Evolutionary conservation across 2,329 filamentous ascomycete genomes (phyloP).

Genomic region (Karstenula rhodostoma): DNA sequence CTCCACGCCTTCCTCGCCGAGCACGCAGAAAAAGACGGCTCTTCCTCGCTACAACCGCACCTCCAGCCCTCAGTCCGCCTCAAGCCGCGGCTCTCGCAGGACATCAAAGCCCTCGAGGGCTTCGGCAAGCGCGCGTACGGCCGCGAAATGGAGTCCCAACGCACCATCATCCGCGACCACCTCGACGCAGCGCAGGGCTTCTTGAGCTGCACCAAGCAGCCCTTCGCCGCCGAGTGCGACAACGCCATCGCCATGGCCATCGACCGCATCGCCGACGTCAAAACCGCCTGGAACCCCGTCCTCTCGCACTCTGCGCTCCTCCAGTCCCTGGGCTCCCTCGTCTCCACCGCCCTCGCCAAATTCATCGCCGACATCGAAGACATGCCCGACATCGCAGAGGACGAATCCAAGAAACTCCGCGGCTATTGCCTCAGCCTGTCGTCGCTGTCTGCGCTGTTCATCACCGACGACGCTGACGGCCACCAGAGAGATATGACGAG

Average conservation of each 20-base stretch:
- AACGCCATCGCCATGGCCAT: slow-evolving; percentile 66
- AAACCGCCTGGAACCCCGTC: slow-evolving; percentile 64
- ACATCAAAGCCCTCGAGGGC: slow-evolving; percentile 64
- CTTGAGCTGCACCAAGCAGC: slow-evolving; percentile 64
- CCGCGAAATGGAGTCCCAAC: slow-evolving; percentile 70
- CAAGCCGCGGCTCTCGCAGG: slow-evolving; percentile 59
- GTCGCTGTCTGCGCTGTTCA: slow-evolving; percentile 65
- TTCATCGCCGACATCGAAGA: slow-evolving; percentile 70
- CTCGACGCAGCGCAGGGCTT: slow-evolving; percentile 71
- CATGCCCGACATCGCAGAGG: slow-evolving; percentile 69
- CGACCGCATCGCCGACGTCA: slow-evolving; percentile 65
- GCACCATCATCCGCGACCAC: slow-evolving; percentile 68
- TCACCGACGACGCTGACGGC: slow-evolving; percentile 52
- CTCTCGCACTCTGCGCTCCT: slow-evolving; percentile 67
- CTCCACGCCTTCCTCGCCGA: slow-evolving; percentile 59
- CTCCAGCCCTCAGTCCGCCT: slow-evolving; percentile 50
- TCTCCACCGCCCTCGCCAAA: slow-evolving; percentile 65
- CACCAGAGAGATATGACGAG: slow-evolving; percentile 63
- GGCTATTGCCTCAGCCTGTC: slow-evolving; percentile 64
- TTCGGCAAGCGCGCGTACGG: slow-evolving; percentile 69
- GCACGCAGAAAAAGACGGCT: slow-evolving; percentile 48
- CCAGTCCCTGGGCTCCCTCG: slow-evolving; percentile 67
- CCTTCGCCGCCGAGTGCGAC: slow-evolving; percentile 67
- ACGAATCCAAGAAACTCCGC: slow-evolving; percentile 67
- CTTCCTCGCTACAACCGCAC: slow-evolving; percentile 38